These are phyloP conservation scores for Aschersonia sp. DNA, from an alignment of 2,329 filamentous ascomycete species.

Conservation along the genomic window DNA sequence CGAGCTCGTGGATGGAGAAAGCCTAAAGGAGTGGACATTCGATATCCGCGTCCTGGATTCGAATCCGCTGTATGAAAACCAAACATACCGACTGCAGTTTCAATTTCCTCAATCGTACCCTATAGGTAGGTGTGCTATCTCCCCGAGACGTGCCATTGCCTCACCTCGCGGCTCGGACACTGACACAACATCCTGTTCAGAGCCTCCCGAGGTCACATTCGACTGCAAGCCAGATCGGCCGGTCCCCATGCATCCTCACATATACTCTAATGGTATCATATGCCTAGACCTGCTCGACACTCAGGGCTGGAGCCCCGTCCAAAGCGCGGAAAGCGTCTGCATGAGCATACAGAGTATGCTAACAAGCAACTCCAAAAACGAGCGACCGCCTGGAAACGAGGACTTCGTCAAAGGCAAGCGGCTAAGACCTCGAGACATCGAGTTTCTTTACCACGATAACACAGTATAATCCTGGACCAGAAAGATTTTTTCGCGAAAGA, in stretches of 20 bases:
- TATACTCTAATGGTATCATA: constrained; percentile 98
- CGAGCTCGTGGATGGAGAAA: constrained; percentile 66
- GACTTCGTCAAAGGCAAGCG: constrained; percentile 76
- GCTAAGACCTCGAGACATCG: constrained; percentile 71
- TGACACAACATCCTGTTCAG: constrained; percentile 27
- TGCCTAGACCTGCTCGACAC: constrained; percentile 83
- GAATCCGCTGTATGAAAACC: constrained; percentile 73
- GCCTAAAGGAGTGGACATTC: constrained; percentile 64
- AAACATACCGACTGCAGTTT: constrained; percentile 78
- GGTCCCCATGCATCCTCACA: constrained; percentile 91
- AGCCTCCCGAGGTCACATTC: constrained; percentile 91
- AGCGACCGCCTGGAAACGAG: constrained; percentile 78
- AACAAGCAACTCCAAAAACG: constrained; percentile 83
- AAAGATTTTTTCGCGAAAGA: neutral
- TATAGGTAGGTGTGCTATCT: constrained; percentile 65
- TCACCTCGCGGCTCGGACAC: too few species aligned
- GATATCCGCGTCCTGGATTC: constrained; percentile 82
- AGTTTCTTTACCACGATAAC: constrained; percentile 89
- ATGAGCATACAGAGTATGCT: constrained; percentile 98
- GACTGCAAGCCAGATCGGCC: constrained; percentile 46
- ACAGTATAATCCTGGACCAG: constrained; percentile 37
- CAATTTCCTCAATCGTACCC: constrained; percentile 74
- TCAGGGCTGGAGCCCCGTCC: constrained; percentile 89
- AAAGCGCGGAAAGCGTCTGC: constrained; percentile 92
- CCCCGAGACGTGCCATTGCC: too few species aligned